Evolutionary conservation across 1,284 basidiomycete species (phyloP), one percentile per base, ranked within the genome.

Genomic region (Cerioporus squamosus): DNA sequence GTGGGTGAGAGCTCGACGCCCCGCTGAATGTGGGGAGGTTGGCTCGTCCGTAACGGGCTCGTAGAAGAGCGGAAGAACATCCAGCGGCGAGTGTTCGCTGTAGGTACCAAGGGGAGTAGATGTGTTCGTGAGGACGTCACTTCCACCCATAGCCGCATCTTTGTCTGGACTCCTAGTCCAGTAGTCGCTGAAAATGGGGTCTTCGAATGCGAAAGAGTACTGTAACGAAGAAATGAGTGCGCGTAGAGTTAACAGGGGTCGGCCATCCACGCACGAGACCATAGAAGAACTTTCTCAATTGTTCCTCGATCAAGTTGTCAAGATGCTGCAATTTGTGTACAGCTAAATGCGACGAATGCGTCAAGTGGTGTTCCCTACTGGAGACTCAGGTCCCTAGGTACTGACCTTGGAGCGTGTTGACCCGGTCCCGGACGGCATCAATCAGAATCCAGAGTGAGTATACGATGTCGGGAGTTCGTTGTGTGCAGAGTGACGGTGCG

Each of bases 271-370:
- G 22, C 22, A 72, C 72, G 56, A 74, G 36, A 5, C 72, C 72
- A 57, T 66, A 62, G 5, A 67, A 65, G 40, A 70, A 69, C 2
- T 61, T 61, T 8, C 57, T 52, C 26, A 74, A 61, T 38, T 72
- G 70, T 6, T 65, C 59, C 22, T 53, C 53, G 0, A n/a, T n/a
- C n/a, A n/a, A n/a, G n/a, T 59, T 36, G 31, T 68, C 60, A 9
- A 70, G 51, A 36, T 68, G 66, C 42, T 72, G 68, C 22, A 71
- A 61, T 47, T 66, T 58, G 65, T 75, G 76, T 5, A 77, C 69
- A 2, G 74, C 79, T 79, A 29, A 29, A 5, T 10, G 10, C 5
- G 29, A 5, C 5, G 10, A 29, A 5, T 10, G 5, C 29, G 5
- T 29, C 5, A 29, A 5, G 29, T 29, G 5, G 10, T 29, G 10